A percentile compares a stretch with the other conserved stretches of the same genome.
Conservation (phyloP, 2,329 filamentous ascomycete species). For the Trichoderma harzianum region DNA sequence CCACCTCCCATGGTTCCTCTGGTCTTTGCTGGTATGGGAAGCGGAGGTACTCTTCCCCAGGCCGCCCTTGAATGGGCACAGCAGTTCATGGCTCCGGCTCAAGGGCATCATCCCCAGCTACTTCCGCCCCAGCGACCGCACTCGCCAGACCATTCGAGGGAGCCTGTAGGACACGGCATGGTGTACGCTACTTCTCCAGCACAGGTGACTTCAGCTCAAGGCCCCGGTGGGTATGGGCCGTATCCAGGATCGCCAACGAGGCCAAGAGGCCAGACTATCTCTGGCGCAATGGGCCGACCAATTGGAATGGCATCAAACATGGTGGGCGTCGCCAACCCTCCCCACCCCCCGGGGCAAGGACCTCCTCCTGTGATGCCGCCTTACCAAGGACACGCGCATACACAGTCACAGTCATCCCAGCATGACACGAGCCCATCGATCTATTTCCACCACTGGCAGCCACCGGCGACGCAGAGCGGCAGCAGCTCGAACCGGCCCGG, state of each 20-base stretch:
- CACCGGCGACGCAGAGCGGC: conserved; percentile 64
- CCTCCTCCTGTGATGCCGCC: conserved; percentile 34
- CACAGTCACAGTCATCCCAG: conserved; percentile 52
- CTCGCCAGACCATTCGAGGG: conserved; percentile 55
- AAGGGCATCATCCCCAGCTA: conserved; percentile 50
- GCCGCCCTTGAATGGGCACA: conserved; percentile 65
- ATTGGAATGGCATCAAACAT: conserved; percentile 37
- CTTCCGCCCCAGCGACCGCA: conserved; percentile 47
- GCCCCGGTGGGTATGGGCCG: conserved; percentile 39
- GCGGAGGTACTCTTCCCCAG: conserved; percentile 57
- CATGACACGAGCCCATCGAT: conserved; percentile 71
- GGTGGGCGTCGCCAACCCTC: conserved; percentile 44
- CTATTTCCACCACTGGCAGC: conserved; percentile 92
- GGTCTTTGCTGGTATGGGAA: conserved; percentile 68
- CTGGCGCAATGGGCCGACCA: conserved; percentile 38
- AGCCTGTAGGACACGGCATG: conserved; percentile 42
- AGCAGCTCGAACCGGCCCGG: conserved; percentile 62
- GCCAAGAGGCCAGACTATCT: conserved; percentile 48
- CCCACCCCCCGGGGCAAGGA: conserved; percentile 31
- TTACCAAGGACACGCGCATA: conserved; percentile 45
- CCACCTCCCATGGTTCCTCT: conserved; percentile 72
- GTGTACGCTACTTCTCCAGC: conserved; percentile 40
- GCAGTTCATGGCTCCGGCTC: conserved; percentile 55
- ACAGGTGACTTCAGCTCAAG: conserved; percentile 32
- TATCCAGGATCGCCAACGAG: conserved; percentile 51